These are phyloP conservation scores for Cotoneaster glaucophyllus DNA, from an alignment of 306 rosid genomes.

Conservation along the genomic window DNA sequence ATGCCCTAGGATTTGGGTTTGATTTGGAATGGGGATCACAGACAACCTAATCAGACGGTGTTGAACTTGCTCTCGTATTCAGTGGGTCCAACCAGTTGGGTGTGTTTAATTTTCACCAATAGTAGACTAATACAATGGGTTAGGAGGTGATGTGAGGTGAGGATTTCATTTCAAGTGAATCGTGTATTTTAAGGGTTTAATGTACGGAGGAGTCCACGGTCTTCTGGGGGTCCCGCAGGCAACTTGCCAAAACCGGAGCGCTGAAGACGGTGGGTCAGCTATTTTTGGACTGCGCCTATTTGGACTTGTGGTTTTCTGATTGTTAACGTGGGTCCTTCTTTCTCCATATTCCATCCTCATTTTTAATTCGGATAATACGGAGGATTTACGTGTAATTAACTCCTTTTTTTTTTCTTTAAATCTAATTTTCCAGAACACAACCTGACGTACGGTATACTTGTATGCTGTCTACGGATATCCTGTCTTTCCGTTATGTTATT, in stretches of 20 bases:
- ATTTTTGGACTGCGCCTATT: background rate
- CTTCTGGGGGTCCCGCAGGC: conserved; percentile 25
- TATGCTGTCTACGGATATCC: conserved; percentile 22
- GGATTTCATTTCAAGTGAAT: background rate
- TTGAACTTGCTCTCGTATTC: background rate
- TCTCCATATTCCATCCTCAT: background rate
- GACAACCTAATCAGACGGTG: background rate
- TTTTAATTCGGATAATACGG: background rate
- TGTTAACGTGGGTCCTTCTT: background rate
- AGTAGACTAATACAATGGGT: too few species aligned
- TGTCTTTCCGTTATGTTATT: background rate
- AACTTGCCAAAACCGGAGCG: conserved; percentile 29
- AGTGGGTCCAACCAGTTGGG: background rate
- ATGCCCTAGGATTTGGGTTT: background rate
- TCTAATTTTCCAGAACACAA: background rate
- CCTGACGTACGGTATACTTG: conserved; percentile 20
- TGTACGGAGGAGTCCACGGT: conserved; percentile 50
- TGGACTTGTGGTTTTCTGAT: conserved; percentile 8
- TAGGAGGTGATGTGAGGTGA: background rate
- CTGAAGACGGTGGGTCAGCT: conserved; percentile 31
- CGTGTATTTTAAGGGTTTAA: background rate
- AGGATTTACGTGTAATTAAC: conserved; percentile 5
- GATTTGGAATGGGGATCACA: background rate
- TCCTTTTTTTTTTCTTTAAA: background rate
- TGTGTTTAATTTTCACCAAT: background rate